A percentile compares a stretch with the other conserved stretches of the same genome.
phyloP scores from a whole-genome alignment of 768 basidiomycete genomes.

The Leccinum rimulosum region DNA sequence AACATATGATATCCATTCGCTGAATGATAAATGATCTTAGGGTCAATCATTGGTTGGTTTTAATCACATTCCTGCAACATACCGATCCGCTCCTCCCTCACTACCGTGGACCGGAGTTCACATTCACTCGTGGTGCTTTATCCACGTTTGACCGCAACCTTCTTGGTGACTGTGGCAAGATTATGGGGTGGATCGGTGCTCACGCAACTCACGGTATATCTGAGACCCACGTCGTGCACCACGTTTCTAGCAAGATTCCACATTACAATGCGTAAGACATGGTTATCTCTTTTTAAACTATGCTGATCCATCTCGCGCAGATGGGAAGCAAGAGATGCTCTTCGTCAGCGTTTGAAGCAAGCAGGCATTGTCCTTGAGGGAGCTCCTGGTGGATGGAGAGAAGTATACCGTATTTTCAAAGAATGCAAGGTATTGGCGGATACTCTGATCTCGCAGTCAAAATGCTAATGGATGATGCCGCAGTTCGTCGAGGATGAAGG shows the following conservation, averaged over 20 bases:
- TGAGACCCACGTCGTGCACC: constrained; percentile 91
- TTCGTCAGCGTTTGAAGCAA: constrained; percentile 68
- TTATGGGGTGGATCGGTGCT: constrained; percentile 85
- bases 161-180: constrained; percentile 70
- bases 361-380: constrained; percentile 65
- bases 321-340: constrained; percentile 88
- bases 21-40: constrained; percentile 28
- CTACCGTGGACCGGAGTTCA: constrained; percentile 87
- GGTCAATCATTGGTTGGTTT: constrained; percentile 93
- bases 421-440: constrained; percentile 62
- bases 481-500: constrained; percentile 94
- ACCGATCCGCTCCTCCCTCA: constrained; percentile 94
- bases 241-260: constrained; percentile 92
- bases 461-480: neutral
- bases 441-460: neutral
- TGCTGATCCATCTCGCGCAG: constrained; percentile 31
- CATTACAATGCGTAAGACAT: constrained; percentile 76
- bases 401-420: constrained; percentile 72
- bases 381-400: constrained; percentile 74
- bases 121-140: constrained; percentile 91
- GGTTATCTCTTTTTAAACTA: neutral
- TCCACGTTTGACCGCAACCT: constrained; percentile 85
- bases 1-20: neutral
- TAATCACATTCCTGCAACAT: constrained; percentile 98
- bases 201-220: constrained; percentile 89